Percentiles rank a stretch among this genome's conserved stretches.
Evolutionary conservation across 768 basidiomycete genomes (phyloP).

Genomic region (Lactarius deliciosus): DNA sequence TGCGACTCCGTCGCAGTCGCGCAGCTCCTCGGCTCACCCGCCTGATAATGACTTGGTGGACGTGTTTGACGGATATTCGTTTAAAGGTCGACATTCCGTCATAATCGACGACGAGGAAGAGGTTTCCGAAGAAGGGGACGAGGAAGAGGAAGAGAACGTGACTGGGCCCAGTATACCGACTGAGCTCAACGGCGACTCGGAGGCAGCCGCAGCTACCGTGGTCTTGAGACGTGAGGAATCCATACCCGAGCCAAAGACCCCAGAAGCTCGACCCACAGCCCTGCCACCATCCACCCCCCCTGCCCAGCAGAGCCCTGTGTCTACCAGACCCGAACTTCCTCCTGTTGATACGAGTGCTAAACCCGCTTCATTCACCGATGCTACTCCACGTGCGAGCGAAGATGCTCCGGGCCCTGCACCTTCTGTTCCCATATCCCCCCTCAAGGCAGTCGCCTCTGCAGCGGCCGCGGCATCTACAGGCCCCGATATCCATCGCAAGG

Average conservation of each 20-base stretch:
- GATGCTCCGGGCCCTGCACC: conserved; percentile 5
- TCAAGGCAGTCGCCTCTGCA: conserved; percentile 19
- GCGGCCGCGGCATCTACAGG: conserved; percentile 24
- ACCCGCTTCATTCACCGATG: conserved; percentile 21
- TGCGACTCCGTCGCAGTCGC: conserved; percentile 77
- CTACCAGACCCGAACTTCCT: conserved; percentile 13
- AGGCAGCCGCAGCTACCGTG: conserved; percentile 33
- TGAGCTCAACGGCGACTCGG: conserved; percentile 23
- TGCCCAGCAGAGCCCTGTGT: conserved; percentile 18
- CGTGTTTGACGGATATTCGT: conserved; percentile 93
- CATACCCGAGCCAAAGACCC: conserved; percentile 65
- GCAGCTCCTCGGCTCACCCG: conserved; percentile 65
- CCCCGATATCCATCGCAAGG: conserved; percentile 26
- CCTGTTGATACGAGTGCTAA: conserved; percentile 17
- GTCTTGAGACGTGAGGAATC: conserved; percentile 38
- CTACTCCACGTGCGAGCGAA: conserved; percentile 26
- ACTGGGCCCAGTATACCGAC: conserved; percentile 26
- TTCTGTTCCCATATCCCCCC: conserved; percentile 11
- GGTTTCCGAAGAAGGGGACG: conserved; percentile 49
- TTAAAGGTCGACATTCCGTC: conserved; percentile 82
- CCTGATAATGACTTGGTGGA: conserved; percentile 57
- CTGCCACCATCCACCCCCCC: conserved; percentile 34
- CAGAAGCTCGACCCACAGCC: conserved; percentile 56
- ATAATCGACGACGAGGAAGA: conserved; percentile 72
- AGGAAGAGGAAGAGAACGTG: conserved; percentile 40